Evolutionary conservation across 345 rosid genomes (phyloP).

Genomic region (Carallia pectinifolia): DNA sequence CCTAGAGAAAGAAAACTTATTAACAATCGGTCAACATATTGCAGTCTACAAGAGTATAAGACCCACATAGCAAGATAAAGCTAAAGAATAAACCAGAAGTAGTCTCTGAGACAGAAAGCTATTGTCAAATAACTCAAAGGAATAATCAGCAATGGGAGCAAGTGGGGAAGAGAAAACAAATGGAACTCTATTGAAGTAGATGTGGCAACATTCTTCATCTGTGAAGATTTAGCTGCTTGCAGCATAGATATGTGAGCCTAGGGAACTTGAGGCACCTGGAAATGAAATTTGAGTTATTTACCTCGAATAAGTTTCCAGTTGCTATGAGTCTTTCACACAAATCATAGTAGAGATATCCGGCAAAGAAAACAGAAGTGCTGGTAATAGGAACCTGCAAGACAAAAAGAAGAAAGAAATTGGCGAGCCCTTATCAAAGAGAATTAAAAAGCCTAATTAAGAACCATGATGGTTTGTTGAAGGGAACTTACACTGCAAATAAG

Average conservation of each 20-base stretch:
- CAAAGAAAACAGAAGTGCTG: slow-evolving; percentile 52
- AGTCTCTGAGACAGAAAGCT: neutral
- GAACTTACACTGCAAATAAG: slow-evolving; percentile 66
- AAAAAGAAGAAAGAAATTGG: slow-evolving; percentile 15
- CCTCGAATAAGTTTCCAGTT: slow-evolving; percentile 70
- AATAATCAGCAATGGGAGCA: too few species aligned
- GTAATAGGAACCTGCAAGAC: slow-evolving; percentile 51
- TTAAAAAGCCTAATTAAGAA: neutral
- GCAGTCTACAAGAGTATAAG: neutral
- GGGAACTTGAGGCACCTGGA: neutral
- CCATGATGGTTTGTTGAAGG: neutral
- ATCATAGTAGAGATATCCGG: slow-evolving; percentile 79
- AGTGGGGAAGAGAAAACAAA: too few species aligned
- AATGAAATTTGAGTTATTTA: slow-evolving; percentile 26
- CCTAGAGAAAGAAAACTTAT: slow-evolving; percentile 41
- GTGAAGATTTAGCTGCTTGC: neutral
- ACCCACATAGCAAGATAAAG: neutral
- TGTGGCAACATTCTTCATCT: neutral
- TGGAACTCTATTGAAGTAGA: too few species aligned
- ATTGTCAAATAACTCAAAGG: too few species aligned
- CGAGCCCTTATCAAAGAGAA: neutral
- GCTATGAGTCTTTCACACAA: slow-evolving; percentile 63
- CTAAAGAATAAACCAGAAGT: neutral
- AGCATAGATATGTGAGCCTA: neutral
- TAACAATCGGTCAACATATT: slow-evolving; percentile 1